Evolutionary conservation across 208 protist species (phyloP).

Genomic region (Acanthamoeba polyphaga): DNA sequence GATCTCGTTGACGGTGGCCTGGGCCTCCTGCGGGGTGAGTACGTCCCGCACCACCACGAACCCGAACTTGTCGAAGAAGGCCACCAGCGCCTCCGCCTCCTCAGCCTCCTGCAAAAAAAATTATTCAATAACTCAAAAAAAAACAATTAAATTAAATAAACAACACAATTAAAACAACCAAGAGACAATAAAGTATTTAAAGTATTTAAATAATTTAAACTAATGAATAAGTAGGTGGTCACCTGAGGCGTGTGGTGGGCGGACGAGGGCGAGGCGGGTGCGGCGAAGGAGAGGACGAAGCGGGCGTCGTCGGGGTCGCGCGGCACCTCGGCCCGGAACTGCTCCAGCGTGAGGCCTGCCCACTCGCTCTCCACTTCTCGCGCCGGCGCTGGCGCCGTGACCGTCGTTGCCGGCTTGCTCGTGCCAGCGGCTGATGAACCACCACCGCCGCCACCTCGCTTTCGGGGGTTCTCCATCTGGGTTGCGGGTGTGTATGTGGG

Average conservation of each 20-base stretch:
- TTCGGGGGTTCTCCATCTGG: too few relatives aligned
- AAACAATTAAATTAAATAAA: neutral
- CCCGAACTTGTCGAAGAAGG: conserved; percentile 55
- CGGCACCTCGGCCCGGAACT: conserved; percentile 29
- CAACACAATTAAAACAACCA: neutral
- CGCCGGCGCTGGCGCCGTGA: too few relatives aligned
- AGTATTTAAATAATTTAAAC: neutral
- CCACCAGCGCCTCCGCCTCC: neutral
- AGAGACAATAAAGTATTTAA: neutral
- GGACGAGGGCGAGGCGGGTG: neutral
- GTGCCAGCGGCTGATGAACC: too few relatives aligned
- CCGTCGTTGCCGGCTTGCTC: neutral
- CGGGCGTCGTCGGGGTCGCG: conserved; percentile 7
- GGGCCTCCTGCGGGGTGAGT: neutral
- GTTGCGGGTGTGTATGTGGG: too few relatives aligned
- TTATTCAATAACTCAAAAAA: neutral
- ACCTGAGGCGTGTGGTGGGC: neutral
- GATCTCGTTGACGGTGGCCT: conserved; percentile 44
- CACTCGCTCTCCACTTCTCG: neutral
- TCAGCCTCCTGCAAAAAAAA: neutral
- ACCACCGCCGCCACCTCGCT: too few relatives aligned
- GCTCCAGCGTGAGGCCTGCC: neutral
- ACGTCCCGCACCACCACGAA: conserved; percentile 61
- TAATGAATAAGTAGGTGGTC: neutral
- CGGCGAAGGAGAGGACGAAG: conserved; percentile 19